These are phyloP conservation scores for Russula earlei DNA, from an alignment of 768 basidiomycete species.

Conservation along the genomic window DNA sequence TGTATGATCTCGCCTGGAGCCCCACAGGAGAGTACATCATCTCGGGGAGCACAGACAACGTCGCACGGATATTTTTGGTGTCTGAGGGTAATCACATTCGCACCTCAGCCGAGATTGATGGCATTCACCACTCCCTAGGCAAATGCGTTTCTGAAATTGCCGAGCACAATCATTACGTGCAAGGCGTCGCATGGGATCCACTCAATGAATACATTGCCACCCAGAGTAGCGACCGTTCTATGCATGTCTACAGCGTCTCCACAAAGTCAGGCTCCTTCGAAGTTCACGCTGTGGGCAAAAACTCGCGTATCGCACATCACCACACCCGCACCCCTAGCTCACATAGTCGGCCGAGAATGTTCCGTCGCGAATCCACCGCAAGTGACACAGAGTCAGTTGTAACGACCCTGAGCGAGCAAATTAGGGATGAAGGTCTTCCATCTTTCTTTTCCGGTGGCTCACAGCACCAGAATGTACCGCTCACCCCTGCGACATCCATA, in stretches of 20 bases:
- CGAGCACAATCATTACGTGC: conserved; percentile 94
- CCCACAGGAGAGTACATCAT: conserved; percentile 90
- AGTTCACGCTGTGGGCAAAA: conserved; percentile 85
- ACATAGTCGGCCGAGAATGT: conserved; percentile 45
- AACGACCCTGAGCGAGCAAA: conserved; percentile 43
- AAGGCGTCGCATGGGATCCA: conserved; percentile 99
- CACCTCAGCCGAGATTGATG: not conserved
- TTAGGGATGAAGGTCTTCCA: conserved; percentile 39
- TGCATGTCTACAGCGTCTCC: conserved; percentile 86
- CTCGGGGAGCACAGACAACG: conserved; percentile 96
- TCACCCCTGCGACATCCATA: conserved; percentile 62
- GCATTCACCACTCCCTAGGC: conserved; percentile 36
- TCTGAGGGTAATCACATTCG: conserved; percentile 35
- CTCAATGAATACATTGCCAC: conserved; percentile 96
- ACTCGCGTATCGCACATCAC: conserved; percentile 63
- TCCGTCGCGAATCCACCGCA: conserved; percentile 60
- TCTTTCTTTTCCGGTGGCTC: conserved; percentile 24
- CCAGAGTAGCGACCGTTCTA: conserved; percentile 91
- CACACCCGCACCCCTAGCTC: conserved; percentile 65
- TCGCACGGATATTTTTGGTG: conserved; percentile 73
- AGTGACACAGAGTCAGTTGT: conserved; percentile 67
- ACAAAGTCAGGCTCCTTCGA: conserved; percentile 76
- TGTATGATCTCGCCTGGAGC: conserved; percentile 97
- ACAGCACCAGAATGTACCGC: conserved; percentile 33
- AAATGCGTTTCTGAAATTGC: conserved; percentile 84